Evolutionary conservation across 495 filamentous ascomycete genomes (phyloP).

Genomic region (Podospora sp.): DNA sequence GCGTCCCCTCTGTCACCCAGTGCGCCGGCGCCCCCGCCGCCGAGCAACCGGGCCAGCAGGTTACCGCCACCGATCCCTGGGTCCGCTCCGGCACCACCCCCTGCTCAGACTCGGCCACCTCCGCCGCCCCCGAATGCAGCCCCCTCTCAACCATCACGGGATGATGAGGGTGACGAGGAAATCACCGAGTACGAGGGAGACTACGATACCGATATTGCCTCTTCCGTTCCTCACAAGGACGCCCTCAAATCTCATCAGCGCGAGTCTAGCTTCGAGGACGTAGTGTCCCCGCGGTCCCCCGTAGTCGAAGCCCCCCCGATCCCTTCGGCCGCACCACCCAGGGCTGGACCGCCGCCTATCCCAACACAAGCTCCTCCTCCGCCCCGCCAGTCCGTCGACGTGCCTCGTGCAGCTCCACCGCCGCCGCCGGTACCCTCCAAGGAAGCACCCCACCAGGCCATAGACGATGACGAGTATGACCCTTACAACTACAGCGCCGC

Average conservation of each 20-base stretch:
- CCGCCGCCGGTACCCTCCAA: slow-evolving; percentile 58
- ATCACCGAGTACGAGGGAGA: slow-evolving; percentile 96
- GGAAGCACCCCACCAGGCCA: slow-evolving; percentile 41
- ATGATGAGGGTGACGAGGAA: slow-evolving; percentile 75
- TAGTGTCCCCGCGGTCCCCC: slow-evolving; percentile 50
- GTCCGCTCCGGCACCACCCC: slow-evolving; percentile 53
- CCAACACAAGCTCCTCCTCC: slow-evolving; percentile 60
- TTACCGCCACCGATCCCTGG: slow-evolving; percentile 53
- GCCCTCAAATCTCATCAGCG: slow-evolving; percentile 81
- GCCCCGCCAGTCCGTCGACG: slow-evolving; percentile 61
- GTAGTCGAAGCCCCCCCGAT: slow-evolving; percentile 45
- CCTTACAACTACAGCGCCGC: slow-evolving; percentile 65
- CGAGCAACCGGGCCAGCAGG: slow-evolving; percentile 57
- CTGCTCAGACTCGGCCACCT: slow-evolving; percentile 65
- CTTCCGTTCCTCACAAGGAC: slow-evolving; percentile 86
- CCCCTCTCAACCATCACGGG: slow-evolving; percentile 46
- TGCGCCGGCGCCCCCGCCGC: slow-evolving; percentile 31
- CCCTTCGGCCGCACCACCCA: slow-evolving; percentile 50
- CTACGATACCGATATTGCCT: slow-evolving; percentile 96
- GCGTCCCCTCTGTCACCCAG: slow-evolving; percentile 52
- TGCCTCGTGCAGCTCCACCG: slow-evolving; percentile 65
- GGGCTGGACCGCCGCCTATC: slow-evolving; percentile 59
- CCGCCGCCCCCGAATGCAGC: slow-evolving; percentile 68
- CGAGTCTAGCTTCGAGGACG: slow-evolving; percentile 70
- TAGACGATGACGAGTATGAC: slow-evolving; percentile 73